Base-by-base conservation (phyloP, 202 grass and related monocot species). In the Elaeis oleifera region DNA sequence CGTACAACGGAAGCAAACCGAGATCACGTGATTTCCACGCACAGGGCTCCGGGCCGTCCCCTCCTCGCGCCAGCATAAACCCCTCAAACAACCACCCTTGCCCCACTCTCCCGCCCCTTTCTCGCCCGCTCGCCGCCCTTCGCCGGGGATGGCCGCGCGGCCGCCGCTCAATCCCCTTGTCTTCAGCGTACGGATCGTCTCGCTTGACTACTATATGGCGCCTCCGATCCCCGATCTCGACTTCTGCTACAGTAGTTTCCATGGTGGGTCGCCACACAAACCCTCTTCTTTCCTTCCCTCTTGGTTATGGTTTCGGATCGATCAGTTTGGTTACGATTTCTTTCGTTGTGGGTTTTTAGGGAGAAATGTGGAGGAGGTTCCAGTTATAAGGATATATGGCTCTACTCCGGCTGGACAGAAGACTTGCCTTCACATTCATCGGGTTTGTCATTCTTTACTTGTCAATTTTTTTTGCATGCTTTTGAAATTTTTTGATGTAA, bases 151-250 rank as follows among this genome's bases (percentile, higher is more conserved):
- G 61, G 61, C 44, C 68, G 85, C 73, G 50, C 69, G 48, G 73
- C 28, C 63, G 76, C 53, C 79, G 27, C 50, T 52, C 27, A 23
- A 56, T 5, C 53, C 59, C 14, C 69, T 75, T 21, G 79, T 89
- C 31, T 79, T 96, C 64, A 96, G 87, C 64, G 82, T 96, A 16
- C 79, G 87, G 58, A 89, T 96, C 49, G 87, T 96, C 58, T 85
- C 84, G 56, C 76, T 90, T 36, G 87, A 96, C 75, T 86, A 91
- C 84, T 96, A 91, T 81, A 91, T 96, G 92, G 76, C 92, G 56
- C 79, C 71, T 48, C 87, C 92, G 0, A 71, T 88, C 60, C 79
- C 84, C 18, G 76, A 79, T 53, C 62, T 96, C 70, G 87, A 85
- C 76, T 65, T 88, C 79, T 74, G 77, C 64, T 73, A 75, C 79